These are phyloP conservation scores for Thinopyrum elongatum DNA, from an alignment of 176 grass and related monocot genomes.

Conservation along the genomic window DNA sequence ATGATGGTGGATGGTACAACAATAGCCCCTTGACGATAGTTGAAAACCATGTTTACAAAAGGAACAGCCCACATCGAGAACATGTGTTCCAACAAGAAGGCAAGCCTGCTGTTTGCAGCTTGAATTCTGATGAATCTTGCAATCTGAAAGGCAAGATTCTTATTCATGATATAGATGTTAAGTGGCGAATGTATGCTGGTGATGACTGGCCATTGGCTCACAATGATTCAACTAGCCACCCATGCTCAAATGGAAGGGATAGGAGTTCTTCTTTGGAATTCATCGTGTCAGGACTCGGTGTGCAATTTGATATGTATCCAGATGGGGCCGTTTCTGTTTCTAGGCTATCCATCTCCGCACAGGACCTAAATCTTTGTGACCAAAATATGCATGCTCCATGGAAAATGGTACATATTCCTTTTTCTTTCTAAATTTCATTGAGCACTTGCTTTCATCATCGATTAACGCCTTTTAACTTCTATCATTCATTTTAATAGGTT, in stretches of 20 bases:
- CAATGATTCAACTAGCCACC: conserved; percentile 33
- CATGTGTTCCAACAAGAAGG: conserved; percentile 36
- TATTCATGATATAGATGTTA: conserved; percentile 80
- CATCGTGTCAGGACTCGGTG: conserved; percentile 53
- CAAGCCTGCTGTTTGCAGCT: conserved; percentile 37
- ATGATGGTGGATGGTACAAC: conserved; percentile 77
- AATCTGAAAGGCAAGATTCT: conserved; percentile 73
- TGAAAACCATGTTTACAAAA: conserved; percentile 92
- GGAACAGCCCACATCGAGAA: conserved; percentile 19
- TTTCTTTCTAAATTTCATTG: conserved; percentile 25
- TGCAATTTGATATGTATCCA: conserved; percentile 89
- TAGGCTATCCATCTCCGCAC: conserved; percentile 60
- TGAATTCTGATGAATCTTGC: conserved; percentile 40
- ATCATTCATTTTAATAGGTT: conserved; percentile 55
- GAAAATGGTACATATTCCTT: conserved; percentile 68
- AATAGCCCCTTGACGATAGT: conserved; percentile 61
- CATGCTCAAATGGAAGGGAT: conserved; percentile 58
- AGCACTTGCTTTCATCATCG: not conserved
- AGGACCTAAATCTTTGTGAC: conserved; percentile 79
- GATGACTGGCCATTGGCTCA: conserved; percentile 62
- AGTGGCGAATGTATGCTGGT: conserved; percentile 76
- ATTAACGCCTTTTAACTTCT: conserved; percentile 29
- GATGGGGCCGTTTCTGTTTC: conserved; percentile 77
- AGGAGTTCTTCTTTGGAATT: conserved; percentile 66
- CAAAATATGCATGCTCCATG: conserved; percentile 79